Conservation (phyloP, 192 early-diverging fungal genomes). For the Coemansia sp. region DNA sequence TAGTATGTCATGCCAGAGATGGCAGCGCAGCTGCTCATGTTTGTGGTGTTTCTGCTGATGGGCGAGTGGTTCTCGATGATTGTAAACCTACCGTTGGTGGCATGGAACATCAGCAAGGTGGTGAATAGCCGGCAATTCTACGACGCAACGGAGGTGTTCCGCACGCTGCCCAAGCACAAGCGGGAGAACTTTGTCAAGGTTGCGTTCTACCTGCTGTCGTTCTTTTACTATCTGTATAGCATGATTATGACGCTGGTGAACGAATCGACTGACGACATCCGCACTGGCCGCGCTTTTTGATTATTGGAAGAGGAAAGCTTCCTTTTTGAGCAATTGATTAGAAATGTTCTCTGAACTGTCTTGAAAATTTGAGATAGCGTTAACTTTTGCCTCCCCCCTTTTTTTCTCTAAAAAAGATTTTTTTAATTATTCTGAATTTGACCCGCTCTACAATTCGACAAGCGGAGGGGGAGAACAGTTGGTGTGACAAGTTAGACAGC, state of each 20-base stretch:
- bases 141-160: slow-evolving; percentile 98
- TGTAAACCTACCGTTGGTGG: slow-evolving; percentile 83
- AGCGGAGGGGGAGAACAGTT: no score
- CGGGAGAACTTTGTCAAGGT: slow-evolving; percentile 97
- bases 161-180: slow-evolving; percentile 89
- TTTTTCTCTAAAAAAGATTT: no score
- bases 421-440: no score
- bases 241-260: slow-evolving; percentile 61
- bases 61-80: slow-evolving; percentile 86
- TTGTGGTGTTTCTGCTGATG: slow-evolving; percentile 79
- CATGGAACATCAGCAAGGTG: slow-evolving; percentile 85
- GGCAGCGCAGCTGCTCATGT: slow-evolving; percentile 78
- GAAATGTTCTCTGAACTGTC: no score
- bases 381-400: no score
- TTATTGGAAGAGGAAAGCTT: no score
- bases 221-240: slow-evolving; percentile 90
- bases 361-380: no score
- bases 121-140: slow-evolving; percentile 86
- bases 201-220: slow-evolving; percentile 91
- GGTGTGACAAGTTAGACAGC: no score
- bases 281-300: slow-evolving; percentile 18
- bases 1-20: slow-evolving; percentile 97
- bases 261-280: slow-evolving; percentile 41
- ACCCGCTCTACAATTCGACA: no score
- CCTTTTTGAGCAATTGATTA: no score